Evolutionary conservation across 306 rosid genomes (phyloP).

Genomic region (Castanea mollissima): DNA sequence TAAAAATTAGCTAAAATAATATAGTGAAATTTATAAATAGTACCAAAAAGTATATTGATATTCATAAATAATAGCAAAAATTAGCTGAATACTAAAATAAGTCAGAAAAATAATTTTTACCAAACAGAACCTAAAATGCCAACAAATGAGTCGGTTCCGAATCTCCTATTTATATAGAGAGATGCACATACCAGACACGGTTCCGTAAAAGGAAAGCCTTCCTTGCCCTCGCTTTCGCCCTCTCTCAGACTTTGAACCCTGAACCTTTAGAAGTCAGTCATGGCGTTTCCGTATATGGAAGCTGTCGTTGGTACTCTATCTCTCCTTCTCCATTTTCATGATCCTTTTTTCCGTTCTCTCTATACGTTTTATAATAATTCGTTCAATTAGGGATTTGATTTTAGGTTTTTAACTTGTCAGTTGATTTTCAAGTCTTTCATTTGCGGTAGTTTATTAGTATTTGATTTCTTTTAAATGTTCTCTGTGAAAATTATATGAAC

Average conservation of each 20-base stretch:
- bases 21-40: too few species aligned
- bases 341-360: neutral
- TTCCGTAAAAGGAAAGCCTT: neutral
- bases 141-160: too few species aligned
- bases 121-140: too few species aligned
- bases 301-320: conserved; percentile 76
- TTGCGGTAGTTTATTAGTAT: neutral
- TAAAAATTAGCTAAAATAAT: too few species aligned
- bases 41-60: too few species aligned
- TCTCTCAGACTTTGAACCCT: neutral
- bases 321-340: neutral
- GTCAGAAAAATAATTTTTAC: too few species aligned
- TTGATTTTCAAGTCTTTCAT: neutral
- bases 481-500: neutral
- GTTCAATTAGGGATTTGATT: neutral
- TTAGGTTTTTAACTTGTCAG: neutral
- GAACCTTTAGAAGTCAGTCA: conserved; percentile 24
- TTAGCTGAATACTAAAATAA: too few species aligned
- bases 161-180: too few species aligned
- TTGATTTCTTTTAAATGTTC: neutral
- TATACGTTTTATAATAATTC: neutral
- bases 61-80: too few species aligned
- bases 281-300: conserved; percentile 95
- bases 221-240: neutral
- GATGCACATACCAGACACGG: too few species aligned